These are phyloP conservation scores for Lanmaoa rubissima DNA, from an alignment of 768 basidiomycete species.

Conservation along the genomic window DNA sequence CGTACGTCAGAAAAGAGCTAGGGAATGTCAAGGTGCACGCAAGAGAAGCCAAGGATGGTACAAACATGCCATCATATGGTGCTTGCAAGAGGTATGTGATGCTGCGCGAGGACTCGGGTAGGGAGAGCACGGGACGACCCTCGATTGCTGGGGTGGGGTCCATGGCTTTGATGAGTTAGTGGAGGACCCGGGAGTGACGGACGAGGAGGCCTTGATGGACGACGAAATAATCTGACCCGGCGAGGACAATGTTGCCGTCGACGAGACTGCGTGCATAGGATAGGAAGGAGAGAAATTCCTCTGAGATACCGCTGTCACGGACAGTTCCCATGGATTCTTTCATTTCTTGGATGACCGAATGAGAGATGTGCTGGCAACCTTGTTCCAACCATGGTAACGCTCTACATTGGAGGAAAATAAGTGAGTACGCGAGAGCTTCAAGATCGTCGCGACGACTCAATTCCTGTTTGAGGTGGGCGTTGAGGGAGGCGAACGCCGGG, in stretches of 20 bases:
- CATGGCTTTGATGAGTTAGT: conserved; percentile 37
- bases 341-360: no score
- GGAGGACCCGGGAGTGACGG: conserved; percentile 58
- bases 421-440: no score
- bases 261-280: no score
- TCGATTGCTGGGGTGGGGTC: conserved; percentile 39
- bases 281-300: conserved; percentile 49
- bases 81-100: conserved; percentile 58
- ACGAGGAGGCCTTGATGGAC: conserved; percentile 66
- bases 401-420: no score
- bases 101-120: conserved; percentile 57
- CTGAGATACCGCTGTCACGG: conserved; percentile 12
- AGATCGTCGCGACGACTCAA: no score
- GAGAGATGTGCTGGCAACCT: no score
- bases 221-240: conserved; percentile 58
- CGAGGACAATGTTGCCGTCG: conserved; percentile 68
- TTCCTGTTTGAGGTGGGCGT: no score
- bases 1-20: conserved; percentile 48
- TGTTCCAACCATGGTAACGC: no score
- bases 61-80: conserved; percentile 72
- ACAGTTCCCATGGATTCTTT: conserved; percentile 18
- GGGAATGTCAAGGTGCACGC: conserved; percentile 15
- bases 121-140: conserved; percentile 52
- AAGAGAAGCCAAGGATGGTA: background rate
- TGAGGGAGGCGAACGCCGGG: no score